These are phyloP conservation scores for Eimeria necatrix DNA, from an alignment of 169 alveolate genomes.

Conservation along the genomic window DNA sequence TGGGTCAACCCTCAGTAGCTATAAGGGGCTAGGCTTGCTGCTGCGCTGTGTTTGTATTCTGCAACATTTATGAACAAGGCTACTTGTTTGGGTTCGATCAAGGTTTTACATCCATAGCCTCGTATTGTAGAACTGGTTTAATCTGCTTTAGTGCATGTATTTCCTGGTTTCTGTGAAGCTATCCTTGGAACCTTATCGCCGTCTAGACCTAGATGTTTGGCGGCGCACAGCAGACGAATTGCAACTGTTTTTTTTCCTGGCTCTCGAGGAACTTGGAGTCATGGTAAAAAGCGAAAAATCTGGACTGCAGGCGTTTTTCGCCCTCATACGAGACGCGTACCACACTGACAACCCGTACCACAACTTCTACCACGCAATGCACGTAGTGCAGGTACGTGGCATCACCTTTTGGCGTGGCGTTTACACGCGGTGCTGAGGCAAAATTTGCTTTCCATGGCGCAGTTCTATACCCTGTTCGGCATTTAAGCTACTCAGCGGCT, in stretches of 20 bases:
- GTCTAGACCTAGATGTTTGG: slow-evolving; percentile 79
- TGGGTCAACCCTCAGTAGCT: too few relatives aligned
- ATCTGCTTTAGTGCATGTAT: not conserved
- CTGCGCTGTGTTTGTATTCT: too few relatives aligned
- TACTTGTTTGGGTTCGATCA: too few relatives aligned
- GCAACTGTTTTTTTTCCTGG: slow-evolving; percentile 76
- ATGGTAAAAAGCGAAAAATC: slow-evolving; percentile 70
- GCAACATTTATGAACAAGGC: too few relatives aligned
- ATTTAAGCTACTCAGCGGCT: too few relatives aligned
- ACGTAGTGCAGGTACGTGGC: slow-evolving; percentile 76
- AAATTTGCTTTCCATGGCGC: too few relatives aligned
- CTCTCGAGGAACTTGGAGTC: slow-evolving; percentile 72
- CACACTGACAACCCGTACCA: slow-evolving; percentile 84
- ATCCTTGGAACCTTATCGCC: slow-evolving; percentile 72
- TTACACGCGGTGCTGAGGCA: not conserved
- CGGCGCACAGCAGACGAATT: slow-evolving; percentile 74
- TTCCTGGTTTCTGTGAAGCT: slow-evolving; percentile 41
- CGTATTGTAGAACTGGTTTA: too few relatives aligned
- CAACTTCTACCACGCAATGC: slow-evolving; percentile 81
- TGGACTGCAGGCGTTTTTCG: slow-evolving; percentile 64
- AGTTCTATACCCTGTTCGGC: too few relatives aligned
- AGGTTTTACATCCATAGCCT: too few relatives aligned
- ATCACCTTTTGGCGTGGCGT: not conserved
- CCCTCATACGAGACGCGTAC: slow-evolving; percentile 79
- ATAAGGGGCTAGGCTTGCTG: too few relatives aligned